A percentile compares a stretch with the other conserved stretches of the same genome.
These are phyloP conservation scores for Primulina eburnea DNA, from an alignment of 257 asterid species.

Conservation along the genomic window DNA sequence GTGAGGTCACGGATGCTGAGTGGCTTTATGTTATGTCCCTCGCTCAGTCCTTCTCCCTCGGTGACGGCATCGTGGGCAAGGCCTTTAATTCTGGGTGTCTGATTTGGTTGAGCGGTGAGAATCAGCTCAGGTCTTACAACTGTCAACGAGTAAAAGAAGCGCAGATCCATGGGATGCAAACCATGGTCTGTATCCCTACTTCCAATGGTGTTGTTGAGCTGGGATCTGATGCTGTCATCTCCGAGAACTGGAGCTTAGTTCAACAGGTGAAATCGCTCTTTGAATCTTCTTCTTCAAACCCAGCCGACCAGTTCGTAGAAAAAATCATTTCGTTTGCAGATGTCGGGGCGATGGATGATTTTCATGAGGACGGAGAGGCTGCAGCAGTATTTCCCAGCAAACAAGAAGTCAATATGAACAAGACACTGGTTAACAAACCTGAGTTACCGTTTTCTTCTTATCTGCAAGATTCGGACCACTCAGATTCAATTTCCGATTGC, in stretches of 20 bases:
- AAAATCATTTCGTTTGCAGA: neutral
- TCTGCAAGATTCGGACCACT: constrained; percentile 10
- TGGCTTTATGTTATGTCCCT: constrained; percentile 39
- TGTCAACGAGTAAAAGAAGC: constrained; percentile 45
- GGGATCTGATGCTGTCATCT: constrained; percentile 33
- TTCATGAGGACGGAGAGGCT: neutral
- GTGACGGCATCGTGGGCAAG: constrained; percentile 28
- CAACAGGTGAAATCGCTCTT: constrained; percentile 18
- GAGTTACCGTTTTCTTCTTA: neutral
- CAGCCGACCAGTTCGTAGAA: neutral
- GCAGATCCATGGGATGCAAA: constrained; percentile 34
- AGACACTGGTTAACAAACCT: neutral
- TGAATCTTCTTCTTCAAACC: neutral
- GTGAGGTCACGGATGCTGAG: constrained; percentile 20
- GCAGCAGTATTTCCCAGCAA: neutral
- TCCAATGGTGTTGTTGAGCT: constrained; percentile 35
- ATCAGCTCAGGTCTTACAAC: constrained; percentile 23
- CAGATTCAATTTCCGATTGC: constrained; percentile 13
- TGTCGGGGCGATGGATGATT: neutral
- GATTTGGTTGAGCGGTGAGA: constrained; percentile 32
- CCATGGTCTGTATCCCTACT: constrained; percentile 35
- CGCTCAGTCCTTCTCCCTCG: constrained; percentile 7
- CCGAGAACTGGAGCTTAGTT: constrained; percentile 26
- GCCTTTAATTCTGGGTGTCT: constrained; percentile 17
- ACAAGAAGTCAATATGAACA: neutral